Percentiles rank a stretch among this genome's conserved stretches.
These are phyloP conservation scores for Trypanosoma vivax DNA, from an alignment of 208 protist genomes.

Conservation along the genomic window DNA sequence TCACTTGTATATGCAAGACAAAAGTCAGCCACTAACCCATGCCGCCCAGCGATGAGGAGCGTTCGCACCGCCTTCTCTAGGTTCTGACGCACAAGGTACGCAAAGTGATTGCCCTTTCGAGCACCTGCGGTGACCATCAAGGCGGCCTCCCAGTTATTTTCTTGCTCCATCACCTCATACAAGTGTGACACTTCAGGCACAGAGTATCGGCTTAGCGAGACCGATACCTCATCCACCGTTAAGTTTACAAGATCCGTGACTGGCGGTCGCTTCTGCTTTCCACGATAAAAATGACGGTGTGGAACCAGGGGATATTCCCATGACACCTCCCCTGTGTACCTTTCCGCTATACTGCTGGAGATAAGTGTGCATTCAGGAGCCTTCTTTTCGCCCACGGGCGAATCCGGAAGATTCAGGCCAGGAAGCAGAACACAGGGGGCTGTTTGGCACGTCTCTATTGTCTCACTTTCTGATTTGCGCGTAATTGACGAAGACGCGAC, in stretches of 20 bases:
- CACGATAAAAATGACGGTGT: conserved; percentile 51
- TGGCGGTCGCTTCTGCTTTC: conserved; percentile 26
- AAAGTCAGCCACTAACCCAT: conserved; percentile 38
- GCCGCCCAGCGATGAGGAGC: conserved; percentile 31
- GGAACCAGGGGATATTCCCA: conserved; percentile 47
- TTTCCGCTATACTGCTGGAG: conserved; percentile 24
- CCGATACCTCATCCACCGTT: conserved; percentile 30
- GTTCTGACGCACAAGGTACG: conserved; percentile 46
- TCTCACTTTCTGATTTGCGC: no score
- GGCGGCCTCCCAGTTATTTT: conserved; percentile 55
- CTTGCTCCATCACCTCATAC: conserved; percentile 48
- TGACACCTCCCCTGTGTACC: conserved; percentile 15
- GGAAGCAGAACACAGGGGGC: conserved; percentile 12
- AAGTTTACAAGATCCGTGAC: conserved; percentile 26
- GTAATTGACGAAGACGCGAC: no score
- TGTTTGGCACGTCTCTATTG: conserved; percentile 9
- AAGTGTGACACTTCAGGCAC: conserved; percentile 41
- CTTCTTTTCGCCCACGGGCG: not conserved
- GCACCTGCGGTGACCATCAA: conserved; percentile 44
- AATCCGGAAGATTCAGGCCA: not conserved
- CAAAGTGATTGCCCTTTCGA: conserved; percentile 21
- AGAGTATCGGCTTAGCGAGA: conserved; percentile 23
- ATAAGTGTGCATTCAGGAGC: conserved; percentile 5
- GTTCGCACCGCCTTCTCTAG: conserved; percentile 46
- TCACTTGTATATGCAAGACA: conserved; percentile 58